Percentiles rank a stretch among this genome's conserved stretches.
Evolutionary conservation across 306 rosid species (phyloP).

Genomic region (Trifolium dubium): DNA sequence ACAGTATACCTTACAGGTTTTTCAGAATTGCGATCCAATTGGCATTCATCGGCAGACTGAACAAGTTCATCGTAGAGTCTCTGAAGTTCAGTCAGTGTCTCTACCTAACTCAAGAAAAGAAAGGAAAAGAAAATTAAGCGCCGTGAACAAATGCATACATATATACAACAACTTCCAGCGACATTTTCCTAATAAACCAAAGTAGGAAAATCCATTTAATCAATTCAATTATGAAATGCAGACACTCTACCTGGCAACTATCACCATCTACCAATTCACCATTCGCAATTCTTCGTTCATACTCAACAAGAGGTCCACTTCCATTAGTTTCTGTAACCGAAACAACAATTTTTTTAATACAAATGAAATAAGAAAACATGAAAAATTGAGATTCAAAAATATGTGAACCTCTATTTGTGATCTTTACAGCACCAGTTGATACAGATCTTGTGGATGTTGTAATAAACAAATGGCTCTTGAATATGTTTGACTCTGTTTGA

Average conservation of each 20-base stretch:
- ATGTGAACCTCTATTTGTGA: constrained; percentile 64
- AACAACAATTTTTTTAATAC: constrained; percentile 36
- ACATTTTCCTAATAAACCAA: constrained; percentile 30
- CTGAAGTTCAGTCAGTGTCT: constrained; percentile 82
- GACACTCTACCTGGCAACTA: constrained; percentile 69
- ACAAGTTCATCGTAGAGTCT: constrained; percentile 91
- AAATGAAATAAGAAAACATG: constrained; percentile 25
- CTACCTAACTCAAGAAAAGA: constrained; percentile 56
- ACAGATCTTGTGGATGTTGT: constrained; percentile 57
- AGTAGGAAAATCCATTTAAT: constrained; percentile 33
- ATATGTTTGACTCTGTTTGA: constrained; percentile 42
- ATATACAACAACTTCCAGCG: constrained; percentile 3
- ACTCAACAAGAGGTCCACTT: constrained; percentile 93
- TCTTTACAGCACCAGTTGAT: constrained; percentile 54
- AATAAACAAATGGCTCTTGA: constrained; percentile 37
- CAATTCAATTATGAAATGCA: constrained; percentile 2
- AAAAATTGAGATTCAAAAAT: constrained; percentile 2
- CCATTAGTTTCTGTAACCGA: constrained; percentile 52
- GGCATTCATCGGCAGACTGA: constrained; percentile 66
- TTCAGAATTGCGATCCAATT: constrained; percentile 70
- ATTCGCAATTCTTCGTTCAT: constrained; percentile 76
- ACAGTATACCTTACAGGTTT: constrained; percentile 71
- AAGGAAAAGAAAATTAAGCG: constrained; percentile 13
- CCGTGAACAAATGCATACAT: constrained; percentile 27
- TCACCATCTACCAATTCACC: constrained; percentile 94